Evolutionary conservation across 2,329 filamentous ascomycete genomes (phyloP).

Genomic region (Hypoxylon sp.): DNA sequence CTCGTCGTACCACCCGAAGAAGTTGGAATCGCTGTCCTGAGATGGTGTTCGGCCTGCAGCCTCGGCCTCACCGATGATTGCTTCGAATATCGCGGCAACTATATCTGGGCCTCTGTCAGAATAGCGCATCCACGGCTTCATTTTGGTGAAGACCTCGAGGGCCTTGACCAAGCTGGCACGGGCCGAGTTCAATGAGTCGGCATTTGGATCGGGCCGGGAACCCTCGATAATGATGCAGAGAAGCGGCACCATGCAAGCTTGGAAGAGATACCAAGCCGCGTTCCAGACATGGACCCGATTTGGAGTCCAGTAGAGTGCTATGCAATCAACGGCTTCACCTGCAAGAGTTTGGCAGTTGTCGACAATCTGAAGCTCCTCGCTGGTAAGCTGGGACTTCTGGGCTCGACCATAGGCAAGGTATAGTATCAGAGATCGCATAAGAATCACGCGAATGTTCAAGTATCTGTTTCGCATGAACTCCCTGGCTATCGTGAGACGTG

Average conservation of each 20-base stretch:
- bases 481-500: slow-evolving; percentile 26
- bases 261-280: slow-evolving; percentile 33
- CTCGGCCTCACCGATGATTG: slow-evolving; percentile 25
- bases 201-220: slow-evolving; percentile 19
- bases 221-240: slow-evolving; percentile 24
- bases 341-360: slow-evolving; percentile 19
- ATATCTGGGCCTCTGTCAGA: slow-evolving; percentile 28
- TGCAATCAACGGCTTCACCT: slow-evolving; percentile 28
- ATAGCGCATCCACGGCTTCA: slow-evolving; percentile 33
- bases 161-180: slow-evolving; percentile 30
- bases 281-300: slow-evolving; percentile 33
- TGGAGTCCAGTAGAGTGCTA: slow-evolving; percentile 30
- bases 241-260: slow-evolving; percentile 31
- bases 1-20: slow-evolving; percentile 34
- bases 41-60: slow-evolving; percentile 28
- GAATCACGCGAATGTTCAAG: slow-evolving; percentile 28
- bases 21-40: slow-evolving; percentile 31
- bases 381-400: slow-evolving; percentile 19
- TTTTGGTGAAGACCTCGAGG: slow-evolving; percentile 27
- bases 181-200: slow-evolving; percentile 12
- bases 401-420: slow-evolving; percentile 26
- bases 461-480: slow-evolving; percentile 34
- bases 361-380: slow-evolving; percentile 25
- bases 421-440: slow-evolving; percentile 31
- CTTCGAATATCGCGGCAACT: slow-evolving; percentile 29